Conservation (phyloP, 2,329 filamentous ascomycete genomes). For the Fusarium sp. region DNA sequence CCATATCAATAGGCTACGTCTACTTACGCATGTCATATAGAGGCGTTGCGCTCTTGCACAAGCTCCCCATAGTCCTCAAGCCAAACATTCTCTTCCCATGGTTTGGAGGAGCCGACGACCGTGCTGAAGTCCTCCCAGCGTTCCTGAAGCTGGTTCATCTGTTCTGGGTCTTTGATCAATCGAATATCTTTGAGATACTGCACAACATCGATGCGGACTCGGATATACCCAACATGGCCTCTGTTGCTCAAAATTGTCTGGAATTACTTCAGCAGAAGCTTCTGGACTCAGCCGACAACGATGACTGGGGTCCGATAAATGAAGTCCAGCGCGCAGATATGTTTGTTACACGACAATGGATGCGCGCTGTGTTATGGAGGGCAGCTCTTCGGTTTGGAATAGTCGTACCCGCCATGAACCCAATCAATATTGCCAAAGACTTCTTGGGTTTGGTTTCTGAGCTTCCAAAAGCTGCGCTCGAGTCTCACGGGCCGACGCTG, state of each 20-base stretch:
- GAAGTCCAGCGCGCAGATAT: conserved; percentile 62
- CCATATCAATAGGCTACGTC: background rate
- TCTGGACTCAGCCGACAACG: conserved; percentile 53
- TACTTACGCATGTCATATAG: conserved; percentile 41
- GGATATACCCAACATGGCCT: conserved; percentile 45
- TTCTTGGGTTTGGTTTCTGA: conserved; percentile 56
- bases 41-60: conserved; percentile 62
- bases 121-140: conserved; percentile 58
- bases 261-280: conserved; percentile 56
- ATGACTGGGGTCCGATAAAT: conserved; percentile 52
- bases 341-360: conserved; percentile 62
- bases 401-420: conserved; percentile 48
- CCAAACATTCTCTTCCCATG: conserved; percentile 53
- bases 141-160: conserved; percentile 61
- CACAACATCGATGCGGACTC: conserved; percentile 52
- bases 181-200: conserved; percentile 60
- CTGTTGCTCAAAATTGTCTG: conserved; percentile 49
- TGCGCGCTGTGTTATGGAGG: conserved; percentile 61
- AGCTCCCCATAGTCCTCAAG: conserved; percentile 58
- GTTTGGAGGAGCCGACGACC: conserved; percentile 51
- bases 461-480: conserved; percentile 58
- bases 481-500: conserved; percentile 61
- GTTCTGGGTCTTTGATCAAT: conserved; percentile 63
- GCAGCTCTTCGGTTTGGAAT: conserved; percentile 51
- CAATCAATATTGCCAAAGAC: conserved; percentile 58